These are phyloP conservation scores for Lactifluus echinatus DNA, from an alignment of 768 basidiomycete species.

Conservation along the genomic window DNA sequence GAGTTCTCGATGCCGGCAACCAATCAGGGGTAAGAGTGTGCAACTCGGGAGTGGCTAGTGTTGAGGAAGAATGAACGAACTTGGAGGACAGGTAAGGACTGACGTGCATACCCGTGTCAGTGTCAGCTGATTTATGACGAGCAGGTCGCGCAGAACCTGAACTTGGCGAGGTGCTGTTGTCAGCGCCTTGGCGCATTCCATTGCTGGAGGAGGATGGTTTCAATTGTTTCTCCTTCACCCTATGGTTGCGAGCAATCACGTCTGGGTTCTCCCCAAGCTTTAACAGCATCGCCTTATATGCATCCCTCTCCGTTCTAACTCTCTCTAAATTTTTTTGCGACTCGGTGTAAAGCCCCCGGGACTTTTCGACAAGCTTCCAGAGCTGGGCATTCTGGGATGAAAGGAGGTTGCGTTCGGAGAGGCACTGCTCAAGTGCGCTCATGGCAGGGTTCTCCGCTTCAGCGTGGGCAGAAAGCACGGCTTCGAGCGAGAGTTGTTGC, in stretches of 20 bases:
- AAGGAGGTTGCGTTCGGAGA: conserved; percentile 74
- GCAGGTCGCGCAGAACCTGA: conserved; percentile 16
- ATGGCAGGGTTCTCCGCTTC: conserved; percentile 42
- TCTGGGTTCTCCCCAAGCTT: conserved; percentile 39
- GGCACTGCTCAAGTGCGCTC: conserved; percentile 63
- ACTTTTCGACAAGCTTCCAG: conserved; percentile 94
- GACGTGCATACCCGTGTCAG: conserved; percentile 27
- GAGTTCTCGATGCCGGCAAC: conserved; percentile 1
- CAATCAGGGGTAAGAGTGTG: conserved; percentile 15
- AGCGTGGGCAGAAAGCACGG: conserved; percentile 48
- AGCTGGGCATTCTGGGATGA: conserved; percentile 81
- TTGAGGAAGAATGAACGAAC: neutral
- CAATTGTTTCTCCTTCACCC: conserved; percentile 26
- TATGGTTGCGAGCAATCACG: conserved; percentile 27
- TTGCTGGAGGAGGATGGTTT: conserved; percentile 27
- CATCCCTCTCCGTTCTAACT: conserved; percentile 71
- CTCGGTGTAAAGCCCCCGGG: conserved; percentile 70
- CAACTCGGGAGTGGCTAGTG: neutral
- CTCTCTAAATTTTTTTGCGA: conserved; percentile 82
- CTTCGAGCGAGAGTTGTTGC: conserved; percentile 35
- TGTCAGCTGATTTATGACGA: conserved; percentile 27
- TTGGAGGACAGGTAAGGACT: neutral
- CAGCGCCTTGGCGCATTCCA: conserved; percentile 23
- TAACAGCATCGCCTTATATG: conserved; percentile 35
- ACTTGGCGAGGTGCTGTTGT: conserved; percentile 14